These are phyloP conservation scores for Trypanosoma congolense DNA, from an alignment of 208 protist genomes.

Conservation along the genomic window DNA sequence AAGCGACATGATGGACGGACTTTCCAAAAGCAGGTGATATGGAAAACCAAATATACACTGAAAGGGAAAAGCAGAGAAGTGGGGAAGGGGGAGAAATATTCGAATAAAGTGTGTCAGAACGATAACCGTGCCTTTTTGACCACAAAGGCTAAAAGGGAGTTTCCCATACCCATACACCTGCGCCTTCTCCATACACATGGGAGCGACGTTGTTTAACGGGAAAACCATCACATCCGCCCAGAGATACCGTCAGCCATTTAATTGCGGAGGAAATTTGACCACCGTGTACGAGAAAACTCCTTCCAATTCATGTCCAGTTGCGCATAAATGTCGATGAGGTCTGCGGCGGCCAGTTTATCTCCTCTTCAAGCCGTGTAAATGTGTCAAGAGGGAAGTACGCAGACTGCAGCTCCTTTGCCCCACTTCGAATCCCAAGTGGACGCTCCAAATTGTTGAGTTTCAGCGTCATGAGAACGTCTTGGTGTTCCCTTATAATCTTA, in stretches of 20 bases:
- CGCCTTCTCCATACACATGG: too few species aligned
- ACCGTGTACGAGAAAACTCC: conserved; percentile 87
- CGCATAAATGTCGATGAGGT: conserved; percentile 80
- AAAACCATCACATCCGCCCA: too few species aligned
- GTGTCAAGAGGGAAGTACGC: conserved; percentile 82
- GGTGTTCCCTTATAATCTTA: conserved; percentile 76
- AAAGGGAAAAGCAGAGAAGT: conserved; percentile 13
- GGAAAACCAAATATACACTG: neutral
- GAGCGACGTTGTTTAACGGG: too few species aligned
- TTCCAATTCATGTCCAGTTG: conserved; percentile 92
- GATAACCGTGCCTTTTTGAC: too few species aligned
- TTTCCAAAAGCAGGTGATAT: too few species aligned
- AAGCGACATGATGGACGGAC: too few species aligned
- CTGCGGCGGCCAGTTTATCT: conserved; percentile 90
- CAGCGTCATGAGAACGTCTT: conserved; percentile 74
- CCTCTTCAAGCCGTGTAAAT: conserved; percentile 80
- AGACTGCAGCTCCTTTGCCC: conserved; percentile 37
- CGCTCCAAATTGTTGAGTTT: conserved; percentile 70
- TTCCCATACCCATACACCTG: too few species aligned
- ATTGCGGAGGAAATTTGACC: conserved; percentile 83
- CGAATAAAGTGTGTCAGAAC: too few species aligned
- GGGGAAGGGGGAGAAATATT: neutral
- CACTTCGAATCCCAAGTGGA: conserved; percentile 36
- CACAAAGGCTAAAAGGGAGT: neutral
- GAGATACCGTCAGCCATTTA: too few species aligned